Conservation (phyloP, 192 early-diverging fungal species). For the Rhizoclosmatium sp. region DNA sequence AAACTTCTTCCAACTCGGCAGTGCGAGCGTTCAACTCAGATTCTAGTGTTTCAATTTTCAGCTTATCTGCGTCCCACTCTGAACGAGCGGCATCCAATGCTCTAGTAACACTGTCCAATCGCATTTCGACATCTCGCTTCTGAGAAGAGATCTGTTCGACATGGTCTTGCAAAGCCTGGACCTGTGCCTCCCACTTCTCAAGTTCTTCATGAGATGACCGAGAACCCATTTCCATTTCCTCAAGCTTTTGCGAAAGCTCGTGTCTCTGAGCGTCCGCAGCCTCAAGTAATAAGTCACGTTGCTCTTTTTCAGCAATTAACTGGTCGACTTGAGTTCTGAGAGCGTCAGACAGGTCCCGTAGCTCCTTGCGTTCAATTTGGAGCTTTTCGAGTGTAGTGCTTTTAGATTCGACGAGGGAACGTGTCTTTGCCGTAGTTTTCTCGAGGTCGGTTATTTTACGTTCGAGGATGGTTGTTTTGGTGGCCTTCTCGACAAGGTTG, state of each 20-base stretch:
- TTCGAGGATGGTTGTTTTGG: constrained; percentile 9
- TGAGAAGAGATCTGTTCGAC: not conserved
- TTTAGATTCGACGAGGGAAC: constrained; percentile 32
- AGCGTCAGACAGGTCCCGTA: constrained; percentile 12
- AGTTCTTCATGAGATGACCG: not conserved
- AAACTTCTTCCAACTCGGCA: not conserved
- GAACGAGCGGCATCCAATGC: not conserved
- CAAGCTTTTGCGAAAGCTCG: constrained; percentile 20
- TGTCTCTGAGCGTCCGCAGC: not conserved
- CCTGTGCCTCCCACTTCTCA: not conserved
- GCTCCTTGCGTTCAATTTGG: constrained; percentile 32
- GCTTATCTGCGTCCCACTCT: constrained; percentile 8
- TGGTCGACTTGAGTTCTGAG: constrained; percentile 25
- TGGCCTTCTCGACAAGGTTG: constrained; percentile 27
- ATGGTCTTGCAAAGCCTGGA: not conserved
- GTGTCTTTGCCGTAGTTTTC: constrained; percentile 30
- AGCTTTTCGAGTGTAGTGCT: constrained; percentile 30
- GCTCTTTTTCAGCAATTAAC: constrained; percentile 3
- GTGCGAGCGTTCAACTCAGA: not conserved
- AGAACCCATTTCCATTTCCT: not conserved
- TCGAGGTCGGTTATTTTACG: constrained; percentile 38
- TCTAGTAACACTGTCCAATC: not conserved
- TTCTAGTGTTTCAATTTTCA: not conserved
- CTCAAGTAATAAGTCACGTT: not conserved
- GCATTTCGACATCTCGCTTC: not conserved